Conservation (phyloP, 2,329 filamentous ascomycete genomes). For the Trichoderma afroharzianum region DNA sequence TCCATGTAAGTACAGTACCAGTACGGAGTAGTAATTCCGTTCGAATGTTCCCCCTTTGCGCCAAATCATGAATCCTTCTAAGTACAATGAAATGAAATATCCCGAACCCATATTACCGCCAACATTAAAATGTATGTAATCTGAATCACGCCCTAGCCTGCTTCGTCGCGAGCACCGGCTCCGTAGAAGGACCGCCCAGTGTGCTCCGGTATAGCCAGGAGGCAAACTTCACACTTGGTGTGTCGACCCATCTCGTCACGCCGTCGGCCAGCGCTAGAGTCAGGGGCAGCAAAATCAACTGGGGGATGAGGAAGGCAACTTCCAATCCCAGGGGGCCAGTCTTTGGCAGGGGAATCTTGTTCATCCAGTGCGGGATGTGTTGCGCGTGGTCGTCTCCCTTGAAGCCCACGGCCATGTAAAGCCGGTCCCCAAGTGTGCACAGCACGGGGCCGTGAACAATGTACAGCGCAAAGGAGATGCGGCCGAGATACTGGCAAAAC, state of each 20-base stretch:
- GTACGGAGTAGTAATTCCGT: not conserved
- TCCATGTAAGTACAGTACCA: not conserved
- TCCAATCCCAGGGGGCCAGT: conserved; percentile 59
- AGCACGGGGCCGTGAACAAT: conserved; percentile 62
- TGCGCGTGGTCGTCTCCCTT: conserved; percentile 44
- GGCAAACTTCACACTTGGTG: conserved; percentile 56
- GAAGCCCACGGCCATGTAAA: conserved; percentile 62
- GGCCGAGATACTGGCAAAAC: conserved; percentile 60
- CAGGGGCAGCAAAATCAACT: conserved; percentile 57
- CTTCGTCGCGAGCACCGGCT: conserved; percentile 2
- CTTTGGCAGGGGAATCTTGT: conserved; percentile 52
- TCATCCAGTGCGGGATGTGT: conserved; percentile 54
- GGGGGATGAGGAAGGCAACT: conserved; percentile 54
- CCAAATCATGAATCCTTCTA: not conserved
- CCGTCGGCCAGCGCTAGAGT: conserved; percentile 58
- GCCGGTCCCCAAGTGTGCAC: conserved; percentile 55
- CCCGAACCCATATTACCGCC: not conserved
- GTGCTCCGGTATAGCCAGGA: conserved; percentile 48
- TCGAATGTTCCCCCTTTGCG: not conserved
- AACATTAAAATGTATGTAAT: not conserved
- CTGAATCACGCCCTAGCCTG: conserved; percentile 14
- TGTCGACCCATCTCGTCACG: conserved; percentile 53
- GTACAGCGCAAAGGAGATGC: conserved; percentile 61
- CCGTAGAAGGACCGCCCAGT: not conserved
- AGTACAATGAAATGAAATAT: not conserved